A percentile compares a stretch with the other conserved stretches of the same genome.
Evolutionary conservation across 2,329 filamentous ascomycete genomes (phyloP).

Genomic region (Fusarium goolgardi): DNA sequence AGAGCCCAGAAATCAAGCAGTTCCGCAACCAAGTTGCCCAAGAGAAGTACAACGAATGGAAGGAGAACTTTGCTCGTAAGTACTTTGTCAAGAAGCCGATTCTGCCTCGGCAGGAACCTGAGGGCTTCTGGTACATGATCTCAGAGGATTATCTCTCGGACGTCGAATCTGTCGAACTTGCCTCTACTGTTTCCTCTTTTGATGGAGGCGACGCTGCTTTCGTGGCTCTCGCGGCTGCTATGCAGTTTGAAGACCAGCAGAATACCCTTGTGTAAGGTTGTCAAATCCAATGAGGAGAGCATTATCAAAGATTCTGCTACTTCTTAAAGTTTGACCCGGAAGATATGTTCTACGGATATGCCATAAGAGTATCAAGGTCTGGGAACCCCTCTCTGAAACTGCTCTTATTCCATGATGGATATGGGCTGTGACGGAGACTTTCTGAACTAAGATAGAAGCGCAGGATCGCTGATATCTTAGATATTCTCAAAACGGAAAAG

Average conservation of each 20-base stretch:
- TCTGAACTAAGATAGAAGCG: neutral
- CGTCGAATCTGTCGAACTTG: neutral
- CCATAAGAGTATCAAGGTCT: neutral
- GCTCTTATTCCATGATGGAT: constrained; percentile 5
- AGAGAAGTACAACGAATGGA: constrained; percentile 11
- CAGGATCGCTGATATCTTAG: neutral
- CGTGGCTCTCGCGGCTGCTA: neutral
- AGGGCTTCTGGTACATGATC: constrained; percentile 6
- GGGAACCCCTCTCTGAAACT: constrained; percentile 1
- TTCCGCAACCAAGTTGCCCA: constrained; percentile 2
- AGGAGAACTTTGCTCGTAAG: constrained; percentile 22
- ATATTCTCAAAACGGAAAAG: neutral
- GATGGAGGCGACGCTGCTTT: neutral
- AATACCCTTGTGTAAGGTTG: neutral
- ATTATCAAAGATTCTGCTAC: too few relatives aligned
- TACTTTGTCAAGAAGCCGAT: constrained; percentile 8
- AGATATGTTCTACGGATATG: constrained; percentile 5
- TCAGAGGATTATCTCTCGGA: neutral
- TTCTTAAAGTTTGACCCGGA: constrained; percentile 5
- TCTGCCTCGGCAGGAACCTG: neutral
- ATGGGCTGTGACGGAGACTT: constrained; percentile 7
- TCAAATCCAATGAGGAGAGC: neutral
- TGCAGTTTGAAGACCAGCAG: neutral
- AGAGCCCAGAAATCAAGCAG: neutral
- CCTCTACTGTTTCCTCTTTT: neutral